Conservation (phyloP, 495 filamentous ascomycete species). For the Talaromyces borbonicus region DNA sequence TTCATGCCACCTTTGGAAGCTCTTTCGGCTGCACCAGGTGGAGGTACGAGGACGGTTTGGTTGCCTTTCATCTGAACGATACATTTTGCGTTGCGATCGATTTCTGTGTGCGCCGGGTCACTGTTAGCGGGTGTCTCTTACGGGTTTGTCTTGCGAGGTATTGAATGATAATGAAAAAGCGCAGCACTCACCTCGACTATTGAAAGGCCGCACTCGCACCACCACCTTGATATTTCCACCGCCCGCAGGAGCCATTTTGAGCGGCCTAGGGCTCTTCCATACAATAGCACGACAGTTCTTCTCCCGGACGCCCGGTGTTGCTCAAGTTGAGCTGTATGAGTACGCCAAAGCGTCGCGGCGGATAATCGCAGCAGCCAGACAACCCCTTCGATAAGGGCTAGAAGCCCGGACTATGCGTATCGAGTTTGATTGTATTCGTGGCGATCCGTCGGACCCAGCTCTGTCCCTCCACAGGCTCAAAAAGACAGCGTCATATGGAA, state of each 20-base stretch:
- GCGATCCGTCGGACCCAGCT: not conserved
- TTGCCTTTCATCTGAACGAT: slow-evolving; percentile 91
- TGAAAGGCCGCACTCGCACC: slow-evolving; percentile 88
- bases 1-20: slow-evolving; percentile 54
- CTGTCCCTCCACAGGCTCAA: not conserved
- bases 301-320: not conserved
- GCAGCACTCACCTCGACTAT: slow-evolving; percentile 65
- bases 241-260: slow-evolving; percentile 58
- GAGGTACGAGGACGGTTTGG: slow-evolving; percentile 80
- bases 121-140: slow-evolving; percentile 16
- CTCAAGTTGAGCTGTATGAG: too few species aligned
- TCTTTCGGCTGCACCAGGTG: slow-evolving; percentile 52
- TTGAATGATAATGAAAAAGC: not conserved
- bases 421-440: not conserved
- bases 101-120: slow-evolving; percentile 45
- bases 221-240: slow-evolving; percentile 99
- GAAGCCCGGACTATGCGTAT: not conserved
- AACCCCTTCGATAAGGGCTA: not conserved
- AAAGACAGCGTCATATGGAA: not conserved
- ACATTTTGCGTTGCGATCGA: slow-evolving; percentile 88
- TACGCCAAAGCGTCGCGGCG: not conserved
- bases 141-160: not conserved
- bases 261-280: slow-evolving; percentile 1
- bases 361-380: not conserved
- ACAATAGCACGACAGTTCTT: not conserved